Conservation (phyloP, 139 green algal species). For the Chlamydomonas sphaeroides region DNA sequence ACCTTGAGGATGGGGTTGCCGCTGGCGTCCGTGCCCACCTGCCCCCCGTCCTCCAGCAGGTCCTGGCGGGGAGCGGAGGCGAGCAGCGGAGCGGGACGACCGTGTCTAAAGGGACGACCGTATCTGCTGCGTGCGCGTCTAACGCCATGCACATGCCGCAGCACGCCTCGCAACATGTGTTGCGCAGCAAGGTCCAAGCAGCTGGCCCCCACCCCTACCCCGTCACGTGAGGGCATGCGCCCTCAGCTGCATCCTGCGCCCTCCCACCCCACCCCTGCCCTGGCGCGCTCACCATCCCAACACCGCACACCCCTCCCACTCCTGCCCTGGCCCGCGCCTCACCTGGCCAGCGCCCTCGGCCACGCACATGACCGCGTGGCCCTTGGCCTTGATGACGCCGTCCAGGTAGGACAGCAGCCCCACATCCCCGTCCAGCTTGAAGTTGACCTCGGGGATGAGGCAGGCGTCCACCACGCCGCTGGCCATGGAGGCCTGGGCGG, state of each 20-base stretch:
- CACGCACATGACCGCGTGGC: slow-evolving; percentile 81
- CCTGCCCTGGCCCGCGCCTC: background rate
- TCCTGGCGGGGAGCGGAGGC: slow-evolving; percentile 46
- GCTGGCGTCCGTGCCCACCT: slow-evolving; percentile 59
- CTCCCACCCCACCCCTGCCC: background rate
- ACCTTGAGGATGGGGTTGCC: slow-evolving; percentile 76
- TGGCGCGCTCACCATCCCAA: background rate
- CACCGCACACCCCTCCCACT: background rate
- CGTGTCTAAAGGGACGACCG: no score
- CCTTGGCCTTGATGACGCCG: slow-evolving; percentile 80
- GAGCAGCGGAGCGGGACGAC: no score
- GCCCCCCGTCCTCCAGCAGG: slow-evolving; percentile 49
- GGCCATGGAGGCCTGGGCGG: slow-evolving; percentile 93
- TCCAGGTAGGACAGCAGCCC: slow-evolving; percentile 88
- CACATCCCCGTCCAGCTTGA: slow-evolving; percentile 81
- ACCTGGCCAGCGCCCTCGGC: slow-evolving; percentile 77
- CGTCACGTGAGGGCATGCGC: no score
- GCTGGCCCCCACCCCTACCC: no score
- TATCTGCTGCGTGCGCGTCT: no score
- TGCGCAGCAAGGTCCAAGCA: no score
- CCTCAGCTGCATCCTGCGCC: slow-evolving; percentile 16
- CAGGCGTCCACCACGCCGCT: slow-evolving; percentile 88
- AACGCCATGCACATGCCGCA: no score
- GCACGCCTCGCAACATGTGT: no score
- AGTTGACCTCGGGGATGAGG: slow-evolving; percentile 95